A percentile compares a stretch with the other conserved stretches of the same genome.
Conservation (phyloP, 257 asterid species). For the Nicotiana undulata region DNA sequence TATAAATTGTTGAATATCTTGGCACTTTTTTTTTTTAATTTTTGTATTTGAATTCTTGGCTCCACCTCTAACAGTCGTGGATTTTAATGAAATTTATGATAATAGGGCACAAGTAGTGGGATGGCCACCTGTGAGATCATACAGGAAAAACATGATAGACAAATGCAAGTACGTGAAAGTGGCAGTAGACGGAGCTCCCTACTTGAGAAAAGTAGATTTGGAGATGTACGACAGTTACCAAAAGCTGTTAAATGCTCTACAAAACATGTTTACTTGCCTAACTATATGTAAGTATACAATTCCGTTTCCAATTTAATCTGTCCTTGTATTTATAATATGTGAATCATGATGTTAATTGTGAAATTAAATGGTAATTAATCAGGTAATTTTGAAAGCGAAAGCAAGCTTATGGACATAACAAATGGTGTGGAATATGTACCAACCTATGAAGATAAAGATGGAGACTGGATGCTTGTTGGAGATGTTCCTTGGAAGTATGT, state of each 20-base stretch:
- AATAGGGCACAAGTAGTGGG: slow-evolving; percentile 58
- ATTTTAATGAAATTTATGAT: background rate
- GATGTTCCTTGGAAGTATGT: slow-evolving; percentile 85
- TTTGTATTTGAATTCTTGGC: too few species aligned
- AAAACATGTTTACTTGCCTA: slow-evolving; percentile 54
- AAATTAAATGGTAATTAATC: background rate
- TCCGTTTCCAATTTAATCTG: too few species aligned
- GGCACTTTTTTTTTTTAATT: too few species aligned
- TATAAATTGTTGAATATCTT: too few species aligned
- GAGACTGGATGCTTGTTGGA: slow-evolving; percentile 88
- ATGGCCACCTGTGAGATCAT: slow-evolving; percentile 78
- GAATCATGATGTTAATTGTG: too few species aligned
- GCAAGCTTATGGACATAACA: slow-evolving; percentile 44
- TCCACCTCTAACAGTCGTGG: too few species aligned
- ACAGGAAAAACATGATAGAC: slow-evolving; percentile 37
- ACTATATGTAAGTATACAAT: slow-evolving; percentile 33
- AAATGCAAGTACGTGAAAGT: slow-evolving; percentile 58
- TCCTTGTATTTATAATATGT: too few species aligned
- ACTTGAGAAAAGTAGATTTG: slow-evolving; percentile 60
- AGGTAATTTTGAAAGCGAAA: slow-evolving; percentile 50
- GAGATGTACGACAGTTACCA: slow-evolving; percentile 39
- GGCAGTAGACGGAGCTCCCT: slow-evolving; percentile 82
- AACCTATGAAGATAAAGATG: slow-evolving; percentile 80
- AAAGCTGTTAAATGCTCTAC: slow-evolving; percentile 41
- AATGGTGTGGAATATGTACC: slow-evolving; percentile 69